These are phyloP conservation scores for Vigna hirtella DNA, from an alignment of 306 rosid genomes.

Conservation along the genomic window DNA sequence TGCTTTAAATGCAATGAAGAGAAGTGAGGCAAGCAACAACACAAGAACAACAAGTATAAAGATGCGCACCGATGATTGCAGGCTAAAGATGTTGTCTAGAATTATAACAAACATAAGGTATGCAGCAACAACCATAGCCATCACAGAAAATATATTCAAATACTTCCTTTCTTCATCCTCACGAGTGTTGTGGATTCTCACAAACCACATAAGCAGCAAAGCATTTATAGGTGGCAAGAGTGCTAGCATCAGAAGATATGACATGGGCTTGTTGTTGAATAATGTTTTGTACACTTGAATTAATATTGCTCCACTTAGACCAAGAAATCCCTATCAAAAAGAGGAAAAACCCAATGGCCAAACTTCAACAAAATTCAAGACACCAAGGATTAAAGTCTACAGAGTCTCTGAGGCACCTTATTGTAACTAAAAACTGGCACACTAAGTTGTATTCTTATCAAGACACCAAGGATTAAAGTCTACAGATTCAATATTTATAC, in stretches of 20 bases:
- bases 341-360: conserved; percentile 1
- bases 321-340: conserved; percentile 75
- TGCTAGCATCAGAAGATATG: conserved; percentile 73
- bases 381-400: conserved; percentile 18
- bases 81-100: conserved; percentile 54
- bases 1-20: conserved; percentile 65
- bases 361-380: conserved; percentile 25
- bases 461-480: conserved; percentile 26
- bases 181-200: conserved; percentile 64
- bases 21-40: conserved; percentile 60
- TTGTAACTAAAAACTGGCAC: too few species aligned
- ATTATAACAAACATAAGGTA: conserved; percentile 71
- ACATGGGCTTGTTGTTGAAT: conserved; percentile 59
- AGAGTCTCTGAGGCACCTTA: too few species aligned
- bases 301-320: conserved; percentile 87
- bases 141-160: conserved; percentile 62
- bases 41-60: conserved; percentile 55
- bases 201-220: conserved; percentile 67
- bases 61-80: conserved; percentile 47
- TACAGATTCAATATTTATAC: too few species aligned
- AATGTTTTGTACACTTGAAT: conserved; percentile 65
- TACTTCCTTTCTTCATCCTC: conserved; percentile 62
- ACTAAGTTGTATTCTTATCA: too few species aligned
- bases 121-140: conserved; percentile 65
- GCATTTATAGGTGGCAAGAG: conserved; percentile 67